phyloP scores from a whole-genome alignment of 2,329 filamentous ascomycete genomes.

The Botrytis elliptica region DNA sequence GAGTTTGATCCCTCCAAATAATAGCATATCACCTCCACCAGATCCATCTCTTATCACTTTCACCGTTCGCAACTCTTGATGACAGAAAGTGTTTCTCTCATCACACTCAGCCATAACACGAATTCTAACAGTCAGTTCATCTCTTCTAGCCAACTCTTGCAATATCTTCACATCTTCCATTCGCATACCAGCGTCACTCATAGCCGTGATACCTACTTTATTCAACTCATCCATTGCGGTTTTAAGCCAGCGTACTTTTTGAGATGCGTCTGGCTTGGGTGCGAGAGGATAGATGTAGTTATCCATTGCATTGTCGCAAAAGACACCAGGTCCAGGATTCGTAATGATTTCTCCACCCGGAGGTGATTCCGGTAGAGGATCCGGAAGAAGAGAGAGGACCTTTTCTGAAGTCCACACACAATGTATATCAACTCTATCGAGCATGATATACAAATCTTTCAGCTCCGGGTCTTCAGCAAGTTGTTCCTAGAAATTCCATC shows the following conservation, averaged over 20 bases:
- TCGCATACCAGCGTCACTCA: constrained; percentile 65
- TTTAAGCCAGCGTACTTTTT: constrained; percentile 54
- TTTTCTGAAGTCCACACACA: constrained; percentile 68
- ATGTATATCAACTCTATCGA: constrained; percentile 68
- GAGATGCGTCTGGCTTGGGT: constrained; percentile 54
- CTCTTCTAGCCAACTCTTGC: constrained; percentile 48
- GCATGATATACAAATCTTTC: constrained; percentile 61
- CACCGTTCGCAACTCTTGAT: constrained; percentile 39
- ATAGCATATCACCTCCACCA: constrained; percentile 41
- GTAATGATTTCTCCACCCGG: constrained; percentile 64
- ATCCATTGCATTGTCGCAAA: constrained; percentile 73
- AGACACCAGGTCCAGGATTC: constrained; percentile 63
- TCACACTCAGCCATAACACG: constrained; percentile 69
- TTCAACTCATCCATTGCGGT: constrained; percentile 63
- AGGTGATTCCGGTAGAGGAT: constrained; percentile 46
- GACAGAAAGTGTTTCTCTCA: constrained; percentile 63
- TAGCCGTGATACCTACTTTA: constrained; percentile 63
- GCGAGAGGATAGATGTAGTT: constrained; percentile 52
- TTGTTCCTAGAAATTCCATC: constrained; percentile 42
- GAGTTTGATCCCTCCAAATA: constrained; percentile 64
- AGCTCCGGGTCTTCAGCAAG: constrained; percentile 54
- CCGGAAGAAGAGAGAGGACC: constrained; percentile 59
- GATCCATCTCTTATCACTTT: constrained; percentile 28
- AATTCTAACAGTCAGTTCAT: constrained; percentile 61
- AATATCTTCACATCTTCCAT: constrained; percentile 56